Base-by-base conservation (phyloP, 768 basidiomycete species). In the Thelephora aurantiotincta region DNA sequence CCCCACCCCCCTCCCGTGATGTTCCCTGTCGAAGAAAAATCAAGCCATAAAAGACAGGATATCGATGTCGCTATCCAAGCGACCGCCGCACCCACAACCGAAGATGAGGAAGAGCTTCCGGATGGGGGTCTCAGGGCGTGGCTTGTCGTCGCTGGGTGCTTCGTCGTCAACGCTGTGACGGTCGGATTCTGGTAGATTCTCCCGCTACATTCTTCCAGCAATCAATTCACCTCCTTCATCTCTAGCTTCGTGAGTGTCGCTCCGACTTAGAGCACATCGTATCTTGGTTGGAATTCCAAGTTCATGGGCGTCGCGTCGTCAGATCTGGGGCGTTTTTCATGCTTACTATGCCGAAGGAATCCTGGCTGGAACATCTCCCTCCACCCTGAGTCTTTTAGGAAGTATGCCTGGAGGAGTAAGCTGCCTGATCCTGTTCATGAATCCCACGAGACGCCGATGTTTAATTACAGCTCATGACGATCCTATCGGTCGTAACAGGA, bases 281-380 rank as follows among this genome's bases (percentile, higher is more conserved):
- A 11, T 16, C 38, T 35, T 12, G 1, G 33, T 14, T 2, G 16
- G 20, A 20, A 34, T 33, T 14, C 42, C n/a, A 12, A 23, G 22
- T 26, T n/a, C 35, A 20, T 11, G 6, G 23, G 56, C 55, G 51
- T 53, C 50, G 6, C 54, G 49, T 47, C 50, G 55, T 5, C 38
- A 62, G 51, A 57, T 57, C 14, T 64, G 61, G 61, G 62, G 62
- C 23, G 60, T 64, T 1, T 57, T 62, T 0, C 58, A 64, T 35
- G 62, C 60, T 47, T 64, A 58, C 49, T 62, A 60, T 46, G 57
- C 59, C 48, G 46, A 55, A 20, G 53, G 53, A n/a, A 54, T 53
- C 44, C 58, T 58, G 38, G 46, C 58, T 3, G 53, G 45, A 3
- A 56, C 51, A 3, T 16, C 50, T 2, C 48, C 48, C 16, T 43